Percentiles rank a stretch among this genome's conserved stretches.
These are phyloP conservation scores for Rehmannia glutinosa DNA, from an alignment of 257 asterid species.

Conservation along the genomic window DNA sequence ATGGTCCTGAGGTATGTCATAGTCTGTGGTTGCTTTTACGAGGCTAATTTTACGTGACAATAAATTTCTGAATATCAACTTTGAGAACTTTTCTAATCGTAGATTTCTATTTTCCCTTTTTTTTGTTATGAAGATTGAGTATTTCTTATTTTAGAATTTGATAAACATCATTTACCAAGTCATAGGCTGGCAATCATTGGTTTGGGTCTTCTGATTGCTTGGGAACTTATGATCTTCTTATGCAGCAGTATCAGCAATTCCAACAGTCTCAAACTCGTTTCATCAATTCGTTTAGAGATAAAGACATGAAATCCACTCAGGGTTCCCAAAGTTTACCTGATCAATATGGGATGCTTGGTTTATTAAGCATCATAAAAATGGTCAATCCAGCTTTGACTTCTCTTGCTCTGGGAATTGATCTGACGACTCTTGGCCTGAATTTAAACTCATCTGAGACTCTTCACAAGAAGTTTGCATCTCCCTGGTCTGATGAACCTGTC, in stretches of 20 bases:
- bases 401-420: slow-evolving; percentile 78
- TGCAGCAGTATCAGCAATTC: slow-evolving; percentile 74
- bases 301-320: slow-evolving; percentile 50
- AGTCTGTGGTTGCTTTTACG: slow-evolving; percentile 6
- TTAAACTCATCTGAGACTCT: slow-evolving; percentile 74
- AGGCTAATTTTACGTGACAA: not conserved
- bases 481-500: slow-evolving; percentile 88
- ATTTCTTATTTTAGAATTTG: not conserved
- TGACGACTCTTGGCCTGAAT: slow-evolving; percentile 76
- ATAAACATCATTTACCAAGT: slow-evolving; percentile 18
- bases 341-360: slow-evolving; percentile 72
- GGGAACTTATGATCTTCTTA: slow-evolving; percentile 38
- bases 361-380: slow-evolving; percentile 58
- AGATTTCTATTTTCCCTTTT: not conserved
- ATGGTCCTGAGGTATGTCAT: slow-evolving; percentile 60
- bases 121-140: not conserved
- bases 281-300: slow-evolving; percentile 60
- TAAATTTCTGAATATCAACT: not conserved
- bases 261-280: slow-evolving; percentile 72
- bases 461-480: slow-evolving; percentile 82
- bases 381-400: slow-evolving; percentile 61
- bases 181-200: slow-evolving; percentile 30
- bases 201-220: slow-evolving; percentile 28
- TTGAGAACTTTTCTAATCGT: not conserved
- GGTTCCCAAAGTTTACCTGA: slow-evolving; percentile 53